Percentiles rank a stretch among this genome's conserved stretches.
Evolutionary conservation across 2,329 filamentous ascomycete species (phyloP).

Genomic region (Pseudogymnoascus sp.): DNA sequence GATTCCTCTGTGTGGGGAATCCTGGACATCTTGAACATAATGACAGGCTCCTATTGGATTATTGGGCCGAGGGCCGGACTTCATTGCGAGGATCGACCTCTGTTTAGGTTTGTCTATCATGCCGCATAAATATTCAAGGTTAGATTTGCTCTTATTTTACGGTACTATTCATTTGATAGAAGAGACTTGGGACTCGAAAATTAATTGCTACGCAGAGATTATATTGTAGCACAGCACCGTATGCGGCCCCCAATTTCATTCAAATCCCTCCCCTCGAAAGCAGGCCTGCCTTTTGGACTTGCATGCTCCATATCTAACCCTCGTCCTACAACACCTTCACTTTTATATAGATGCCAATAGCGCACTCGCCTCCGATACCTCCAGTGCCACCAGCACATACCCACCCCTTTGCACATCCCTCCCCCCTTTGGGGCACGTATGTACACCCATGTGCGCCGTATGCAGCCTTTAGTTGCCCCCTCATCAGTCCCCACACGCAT

Average conservation of each 20-base stretch:
- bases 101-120: background rate
- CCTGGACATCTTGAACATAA: background rate
- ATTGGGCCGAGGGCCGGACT: background rate
- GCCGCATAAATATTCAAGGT: background rate
- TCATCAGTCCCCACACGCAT: too few relatives aligned
- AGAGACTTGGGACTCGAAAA: background rate
- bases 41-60: background rate
- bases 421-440: background rate
- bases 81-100: background rate
- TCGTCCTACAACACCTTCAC: background rate
- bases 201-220: background rate
- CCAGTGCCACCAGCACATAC: background rate
- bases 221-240: background rate
- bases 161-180: background rate
- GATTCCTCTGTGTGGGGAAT: background rate
- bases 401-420: background rate
- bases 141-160: background rate
- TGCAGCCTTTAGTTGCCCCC: background rate
- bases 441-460: background rate
- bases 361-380: too few relatives aligned
- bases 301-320: background rate
- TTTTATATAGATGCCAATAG: background rate
- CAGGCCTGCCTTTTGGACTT: background rate
- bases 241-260: background rate
- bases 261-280: background rate